phyloP scores from a whole-genome alignment of 805 yeast genomes.

The Zygotorulaspora sp. region DNA sequence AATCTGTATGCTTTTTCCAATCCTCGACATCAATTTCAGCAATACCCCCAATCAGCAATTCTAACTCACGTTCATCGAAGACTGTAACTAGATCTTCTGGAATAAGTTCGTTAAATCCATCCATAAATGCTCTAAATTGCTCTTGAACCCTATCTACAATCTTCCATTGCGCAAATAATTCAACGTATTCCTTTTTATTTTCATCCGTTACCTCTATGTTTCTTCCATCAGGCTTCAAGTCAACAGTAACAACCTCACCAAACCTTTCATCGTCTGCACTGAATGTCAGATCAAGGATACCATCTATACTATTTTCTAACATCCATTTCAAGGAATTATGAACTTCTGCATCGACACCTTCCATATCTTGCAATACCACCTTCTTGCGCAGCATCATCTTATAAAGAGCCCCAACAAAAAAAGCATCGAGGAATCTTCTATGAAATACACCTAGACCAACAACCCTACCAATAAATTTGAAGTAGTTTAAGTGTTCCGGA shows the following conservation, averaged over 20 bases:
- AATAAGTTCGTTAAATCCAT: constrained; percentile 94
- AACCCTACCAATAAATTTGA: constrained; percentile 96
- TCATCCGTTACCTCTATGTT: constrained; percentile 91
- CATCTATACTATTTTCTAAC: constrained; percentile 89
- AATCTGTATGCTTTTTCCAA: constrained; percentile 99
- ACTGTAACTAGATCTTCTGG: constrained; percentile 96
- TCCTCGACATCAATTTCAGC: constrained; percentile 97
- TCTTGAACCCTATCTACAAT: constrained; percentile 89
- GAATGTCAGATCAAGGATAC: constrained; percentile 81
- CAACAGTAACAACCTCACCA: constrained; percentile 86
- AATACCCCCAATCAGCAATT: constrained; percentile 94
- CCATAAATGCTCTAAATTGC: constrained; percentile 93
- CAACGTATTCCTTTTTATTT: constrained; percentile 92
- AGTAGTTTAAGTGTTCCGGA: constrained; percentile 96
- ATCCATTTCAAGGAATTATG: constrained; percentile 94
- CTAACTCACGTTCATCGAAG: constrained; percentile 96
- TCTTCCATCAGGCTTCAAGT: constrained; percentile 83
- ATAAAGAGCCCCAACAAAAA: constrained; percentile 96
- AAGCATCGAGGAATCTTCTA: constrained; percentile 94
- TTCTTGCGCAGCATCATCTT: constrained; percentile 96
- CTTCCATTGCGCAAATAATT: constrained; percentile 92
- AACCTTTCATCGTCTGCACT: constrained; percentile 88
- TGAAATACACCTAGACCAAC: constrained; percentile 98
- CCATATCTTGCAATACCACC: constrained; percentile 95
- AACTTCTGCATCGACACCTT: constrained; percentile 97